Evolutionary conservation across 1,139 yeast species (phyloP), one percentile per base, ranked within the genome.

Genomic region (Saccharomycopsis hybrid): DNA sequence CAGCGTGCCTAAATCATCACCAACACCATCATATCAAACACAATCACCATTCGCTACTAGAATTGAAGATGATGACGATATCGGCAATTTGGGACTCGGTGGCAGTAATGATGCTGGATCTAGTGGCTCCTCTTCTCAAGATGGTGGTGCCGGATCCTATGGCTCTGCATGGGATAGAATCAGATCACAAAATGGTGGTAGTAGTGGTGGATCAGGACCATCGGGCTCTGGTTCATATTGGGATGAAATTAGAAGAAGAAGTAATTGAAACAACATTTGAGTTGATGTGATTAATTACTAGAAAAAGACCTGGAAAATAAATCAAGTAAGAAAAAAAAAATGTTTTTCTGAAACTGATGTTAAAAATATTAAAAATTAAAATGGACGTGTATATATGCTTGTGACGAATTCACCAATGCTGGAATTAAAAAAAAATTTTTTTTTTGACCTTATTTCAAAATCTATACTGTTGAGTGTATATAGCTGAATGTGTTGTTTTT

Each of bases 141-240:
- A 36, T 2, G 42, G 7, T 31, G 32, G 29, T 29, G 28, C 30
- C 11, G 11, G 27, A 30, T 39, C 36, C n/a, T 48, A 43, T 24
- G 29, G 38, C 9, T 49, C 52, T 2, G 43, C 52, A 7, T 49
- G 52, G 52, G 52, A 49, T n/a, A 49, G 43, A 29, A 36, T 49
- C 28, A 49, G 52, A 41, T 41, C 46, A 25, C 44, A 38, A 32
- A 49, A 46, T 41, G 44, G 39, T 5, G 7, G 18, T 18, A 18
- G 18, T 13, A 36, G n/a, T n/a, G 39, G 39, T 11, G 24, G 24
- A 36, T 31, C 35, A 11, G 35, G 35, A 31, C 11, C 35, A 31
- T 8, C 11, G 11, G 24, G 39, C 13, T 5, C n/a, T 24, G 30
- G 29, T 2, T 43, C 45, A 25, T 32, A 39, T 32, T 43, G 46